Evolutionary conservation across 805 yeast genomes (phyloP).

Genomic region (Ogataea nonfermentans): DNA sequence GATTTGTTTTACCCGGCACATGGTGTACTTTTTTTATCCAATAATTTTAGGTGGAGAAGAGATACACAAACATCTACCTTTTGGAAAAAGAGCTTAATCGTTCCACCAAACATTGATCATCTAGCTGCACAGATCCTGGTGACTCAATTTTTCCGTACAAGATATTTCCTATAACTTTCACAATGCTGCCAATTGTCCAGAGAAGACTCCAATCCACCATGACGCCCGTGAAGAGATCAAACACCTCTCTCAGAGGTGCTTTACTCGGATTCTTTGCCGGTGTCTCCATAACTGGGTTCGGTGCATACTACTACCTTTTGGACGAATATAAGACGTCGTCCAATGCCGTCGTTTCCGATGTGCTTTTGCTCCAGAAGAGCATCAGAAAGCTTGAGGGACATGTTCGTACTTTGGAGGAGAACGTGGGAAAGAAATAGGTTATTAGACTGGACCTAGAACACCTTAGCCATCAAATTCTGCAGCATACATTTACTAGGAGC

Average conservation of each 20-base stretch:
- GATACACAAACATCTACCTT: conserved; percentile 3
- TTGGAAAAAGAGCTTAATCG: too few relatives aligned
- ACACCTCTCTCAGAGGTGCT: conserved; percentile 38
- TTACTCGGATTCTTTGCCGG: conserved; percentile 80
- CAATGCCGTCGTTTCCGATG: conserved; percentile 71
- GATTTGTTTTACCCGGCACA: conserved; percentile 9
- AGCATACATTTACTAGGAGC: too few relatives aligned
- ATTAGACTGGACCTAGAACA: background rate
- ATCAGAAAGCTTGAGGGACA: conserved; percentile 67
- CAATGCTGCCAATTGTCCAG: conserved; percentile 17
- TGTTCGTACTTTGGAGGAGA: conserved; percentile 58
- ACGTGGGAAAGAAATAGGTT: conserved; percentile 28
- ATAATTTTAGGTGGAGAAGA: conserved; percentile 11
- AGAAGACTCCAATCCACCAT: conserved; percentile 26
- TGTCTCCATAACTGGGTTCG: conserved; percentile 68
- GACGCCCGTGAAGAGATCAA: conserved; percentile 20
- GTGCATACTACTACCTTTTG: conserved; percentile 71
- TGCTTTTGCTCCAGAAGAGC: conserved; percentile 65
- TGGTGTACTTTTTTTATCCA: conserved; percentile 3
- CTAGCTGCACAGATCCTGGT: too few relatives aligned
- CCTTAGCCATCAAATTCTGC: background rate
- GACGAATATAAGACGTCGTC: conserved; percentile 77
- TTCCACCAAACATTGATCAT: too few relatives aligned
- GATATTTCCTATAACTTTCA: background rate
- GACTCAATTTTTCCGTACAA: too few relatives aligned